phyloP scores from a whole-genome alignment of 805 yeast species.

The Saccharomycopsis guyanensis region DNA sequence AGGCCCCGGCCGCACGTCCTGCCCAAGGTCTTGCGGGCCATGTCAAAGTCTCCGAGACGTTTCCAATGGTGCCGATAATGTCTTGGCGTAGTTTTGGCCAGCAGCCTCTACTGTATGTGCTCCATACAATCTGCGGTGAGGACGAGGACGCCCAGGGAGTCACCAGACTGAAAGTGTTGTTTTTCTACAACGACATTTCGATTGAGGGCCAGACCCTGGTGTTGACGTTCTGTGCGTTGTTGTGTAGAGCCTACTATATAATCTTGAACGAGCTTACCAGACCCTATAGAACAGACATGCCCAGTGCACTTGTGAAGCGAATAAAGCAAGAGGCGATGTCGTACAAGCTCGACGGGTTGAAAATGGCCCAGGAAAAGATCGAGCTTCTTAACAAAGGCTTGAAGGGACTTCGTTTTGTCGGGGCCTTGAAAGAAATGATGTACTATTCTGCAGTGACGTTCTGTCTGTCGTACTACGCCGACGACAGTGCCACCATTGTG shows the following conservation, averaged over 20 bases:
- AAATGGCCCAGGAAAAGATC: background rate
- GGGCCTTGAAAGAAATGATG: background rate
- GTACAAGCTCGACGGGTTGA: background rate
- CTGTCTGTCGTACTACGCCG: slow-evolving; percentile 1
- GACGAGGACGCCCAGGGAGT: background rate
- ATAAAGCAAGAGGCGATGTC: background rate
- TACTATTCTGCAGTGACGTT: slow-evolving; percentile 1
- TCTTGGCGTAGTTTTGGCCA: background rate
- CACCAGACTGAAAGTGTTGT: background rate
- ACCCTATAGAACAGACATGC: no score
- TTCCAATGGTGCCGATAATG: background rate
- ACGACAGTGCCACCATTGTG: background rate
- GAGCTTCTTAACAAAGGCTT: slow-evolving; percentile 1
- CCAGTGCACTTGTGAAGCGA: background rate
- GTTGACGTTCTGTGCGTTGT: background rate
- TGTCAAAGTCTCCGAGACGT: no score
- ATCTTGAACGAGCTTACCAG: no score
- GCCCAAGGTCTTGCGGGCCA: no score
- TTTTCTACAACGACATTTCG: background rate
- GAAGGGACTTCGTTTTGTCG: background rate
- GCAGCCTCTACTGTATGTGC: no score
- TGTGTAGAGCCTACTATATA: no score
- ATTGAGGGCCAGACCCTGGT: background rate
- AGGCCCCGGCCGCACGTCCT: no score
- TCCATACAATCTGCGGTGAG: slow-evolving; percentile 2